phyloP scores from a whole-genome alignment of 306 rosid genomes.

The Cicer yamashitae region DNA sequence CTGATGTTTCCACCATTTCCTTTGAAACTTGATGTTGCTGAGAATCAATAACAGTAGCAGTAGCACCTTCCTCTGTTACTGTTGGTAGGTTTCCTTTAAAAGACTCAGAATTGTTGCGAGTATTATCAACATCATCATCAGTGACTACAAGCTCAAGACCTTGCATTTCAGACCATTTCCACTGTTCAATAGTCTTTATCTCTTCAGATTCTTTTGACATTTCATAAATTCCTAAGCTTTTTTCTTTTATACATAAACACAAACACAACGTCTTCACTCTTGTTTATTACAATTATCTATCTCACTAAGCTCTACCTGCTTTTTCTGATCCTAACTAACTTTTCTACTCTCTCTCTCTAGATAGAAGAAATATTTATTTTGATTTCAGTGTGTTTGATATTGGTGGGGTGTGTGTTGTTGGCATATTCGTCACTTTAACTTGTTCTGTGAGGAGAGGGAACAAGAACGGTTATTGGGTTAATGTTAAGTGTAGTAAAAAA shows the following conservation, averaged over 20 bases:
- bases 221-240: constrained; percentile 56
- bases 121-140: constrained; percentile 36
- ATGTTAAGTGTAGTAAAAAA: constrained; percentile 42
- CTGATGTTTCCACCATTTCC: constrained; percentile 65
- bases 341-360: constrained; percentile 3
- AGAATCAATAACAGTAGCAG: constrained; percentile 3
- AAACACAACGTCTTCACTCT: constrained; percentile 38
- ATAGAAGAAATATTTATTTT: too few species aligned
- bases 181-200: constrained; percentile 85
- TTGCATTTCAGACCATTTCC: constrained; percentile 99
- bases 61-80: constrained; percentile 35
- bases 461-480: too few species aligned
- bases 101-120: constrained; percentile 44
- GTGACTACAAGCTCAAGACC: constrained; percentile 79
- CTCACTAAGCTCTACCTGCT: constrained; percentile 20
- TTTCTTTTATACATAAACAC: constrained; percentile 48
- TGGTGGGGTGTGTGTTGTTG: constrained; percentile 26
- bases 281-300: constrained; percentile 42
- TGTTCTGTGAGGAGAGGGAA: too few species aligned
- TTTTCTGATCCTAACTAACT: constrained; percentile 44
- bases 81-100: constrained; percentile 47
- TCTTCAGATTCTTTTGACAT: constrained; percentile 94
- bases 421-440: constrained; percentile 19
- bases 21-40: constrained; percentile 32
- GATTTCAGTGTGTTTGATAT: too few species aligned